Base-by-base conservation (phyloP, 2,329 filamentous ascomycete species). In the Monilinia laxa region DNA sequence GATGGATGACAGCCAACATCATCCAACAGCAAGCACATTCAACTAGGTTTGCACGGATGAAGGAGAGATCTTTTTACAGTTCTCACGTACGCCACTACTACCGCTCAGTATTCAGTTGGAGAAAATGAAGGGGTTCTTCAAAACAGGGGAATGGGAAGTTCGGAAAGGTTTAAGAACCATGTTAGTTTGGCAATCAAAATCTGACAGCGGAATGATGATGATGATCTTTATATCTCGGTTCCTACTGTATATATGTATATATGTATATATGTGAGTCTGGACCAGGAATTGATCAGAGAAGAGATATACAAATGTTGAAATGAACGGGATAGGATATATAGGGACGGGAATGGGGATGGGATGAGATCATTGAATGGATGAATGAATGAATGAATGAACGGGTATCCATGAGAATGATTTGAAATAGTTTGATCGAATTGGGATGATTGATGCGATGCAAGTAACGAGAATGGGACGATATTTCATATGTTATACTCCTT, bases 381-480 rank as follows among this genome's bases (percentile, higher is more conserved):
- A 23, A 18, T 47, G 28, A 35, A 25, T 35, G 40, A 18, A 45
- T 45, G 40, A 35, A 45, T 10, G 40, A 10, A 35, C 7, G 31
- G 7, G 31, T 35, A 35, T 35, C 31, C 31, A 35, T 35, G 31
- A 35, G 1, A 4, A 10, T 14, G 3, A 42, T 12, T 42, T 47
- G 40, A 23, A 20, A 31, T 58, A 4, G 28, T n/a, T 25, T 31
- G 51, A 52, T 62, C 45, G n/a, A 62, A 62, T 62, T 38, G 25
- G 40, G 38, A 64, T 25, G 25, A 47, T 47, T 59, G 56, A 56
- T 55, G 31, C n/a, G 40, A 42, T 35, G 53, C 49, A 64, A 35
- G 62, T 23, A 49, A 64, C 62, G 62, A 64, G 25, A 64, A 64
- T 38, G 10, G 51, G 52, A 64, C 42, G 38, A 49, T 56, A 63